These are phyloP conservation scores for Didymella pinodella DNA, from an alignment of 2,329 filamentous ascomycete species.

Conservation along the genomic window DNA sequence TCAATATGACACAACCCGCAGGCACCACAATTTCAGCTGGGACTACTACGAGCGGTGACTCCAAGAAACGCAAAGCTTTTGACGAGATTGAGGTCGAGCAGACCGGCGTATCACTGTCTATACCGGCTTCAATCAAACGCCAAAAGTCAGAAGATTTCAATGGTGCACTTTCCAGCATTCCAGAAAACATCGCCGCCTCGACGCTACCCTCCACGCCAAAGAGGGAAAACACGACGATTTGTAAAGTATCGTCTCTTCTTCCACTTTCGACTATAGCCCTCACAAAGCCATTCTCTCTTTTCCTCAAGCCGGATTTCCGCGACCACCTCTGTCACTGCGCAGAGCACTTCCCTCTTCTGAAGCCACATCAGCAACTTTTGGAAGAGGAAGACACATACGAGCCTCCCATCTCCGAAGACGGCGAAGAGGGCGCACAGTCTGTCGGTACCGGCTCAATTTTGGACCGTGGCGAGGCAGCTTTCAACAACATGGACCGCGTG, in stretches of 20 bases:
- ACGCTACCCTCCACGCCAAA: constrained; percentile 41
- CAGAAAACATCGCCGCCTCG: constrained; percentile 30
- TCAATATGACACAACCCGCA: constrained; percentile 25
- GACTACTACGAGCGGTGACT: constrained; percentile 34
- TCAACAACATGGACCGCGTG: constrained; percentile 91
- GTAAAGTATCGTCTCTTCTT: constrained; percentile 70
- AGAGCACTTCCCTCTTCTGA: constrained; percentile 77
- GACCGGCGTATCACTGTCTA: constrained; percentile 23
- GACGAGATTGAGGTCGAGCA: constrained; percentile 49
- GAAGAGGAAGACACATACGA: constrained; percentile 96
- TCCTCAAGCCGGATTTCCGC: constrained; percentile 81
- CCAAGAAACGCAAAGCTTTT: constrained; percentile 58
- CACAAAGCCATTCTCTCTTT: constrained; percentile 75
- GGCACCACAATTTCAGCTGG: constrained; percentile 15
- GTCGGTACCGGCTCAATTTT: constrained; percentile 82
- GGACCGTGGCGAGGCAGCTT: constrained; percentile 89
- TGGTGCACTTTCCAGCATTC: constrained; percentile 46
- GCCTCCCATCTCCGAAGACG: constrained; percentile 75
- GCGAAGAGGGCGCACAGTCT: constrained; percentile 63
- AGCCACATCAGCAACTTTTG: constrained; percentile 78
- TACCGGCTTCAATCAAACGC: constrained; percentile 40
- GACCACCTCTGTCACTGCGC: constrained; percentile 82
- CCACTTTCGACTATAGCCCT: constrained; percentile 60
- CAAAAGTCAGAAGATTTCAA: constrained; percentile 48
- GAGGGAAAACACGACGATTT: constrained; percentile 47